A percentile compares a stretch with the other conserved stretches of the same genome.
Evolutionary conservation across 108 stramenopile genomes (phyloP).

Genomic region (Nitzschia inconspicua): DNA sequence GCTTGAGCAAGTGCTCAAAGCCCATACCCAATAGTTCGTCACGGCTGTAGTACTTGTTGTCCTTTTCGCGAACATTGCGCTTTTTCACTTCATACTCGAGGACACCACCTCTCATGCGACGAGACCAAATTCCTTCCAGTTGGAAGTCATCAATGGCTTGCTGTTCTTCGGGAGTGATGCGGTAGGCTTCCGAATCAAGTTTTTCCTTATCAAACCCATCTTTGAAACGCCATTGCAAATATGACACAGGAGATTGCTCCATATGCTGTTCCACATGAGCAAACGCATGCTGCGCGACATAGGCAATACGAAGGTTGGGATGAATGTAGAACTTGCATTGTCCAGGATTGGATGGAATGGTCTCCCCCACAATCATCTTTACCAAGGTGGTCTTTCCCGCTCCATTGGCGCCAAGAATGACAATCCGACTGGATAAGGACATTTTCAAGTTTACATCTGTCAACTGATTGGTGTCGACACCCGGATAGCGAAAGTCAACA

Average conservation of each 20-base stretch:
- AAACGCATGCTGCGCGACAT: slow-evolving; percentile 96
- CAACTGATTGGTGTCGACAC: slow-evolving; percentile 60
- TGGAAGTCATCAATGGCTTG: slow-evolving; percentile 86
- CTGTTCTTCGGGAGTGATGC: slow-evolving; percentile 90
- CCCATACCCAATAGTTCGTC: slow-evolving; percentile 83
- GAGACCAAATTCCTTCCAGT: slow-evolving; percentile 93
- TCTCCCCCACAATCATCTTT: slow-evolving; percentile 91
- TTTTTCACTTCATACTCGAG: slow-evolving; percentile 96
- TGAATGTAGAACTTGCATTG: slow-evolving; percentile 82
- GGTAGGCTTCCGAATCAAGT: slow-evolving; percentile 80
- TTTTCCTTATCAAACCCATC: slow-evolving; percentile 89
- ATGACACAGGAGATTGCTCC: slow-evolving; percentile 85
- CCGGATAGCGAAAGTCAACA: slow-evolving; percentile 88
- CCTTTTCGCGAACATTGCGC: slow-evolving; percentile 83
- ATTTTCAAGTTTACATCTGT: slow-evolving; percentile 80
- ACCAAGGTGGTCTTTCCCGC: slow-evolving; percentile 92
- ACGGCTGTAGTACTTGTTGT: slow-evolving; percentile 86
- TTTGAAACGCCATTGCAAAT: slow-evolving; percentile 98
- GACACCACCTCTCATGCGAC: slow-evolving; percentile 81
- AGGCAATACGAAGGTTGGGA: slow-evolving; percentile 88
- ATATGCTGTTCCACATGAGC: slow-evolving; percentile 95
- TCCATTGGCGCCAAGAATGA: slow-evolving; percentile 86
- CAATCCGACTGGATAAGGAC: slow-evolving; percentile 85
- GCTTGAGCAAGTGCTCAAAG: slow-evolving; percentile 84
- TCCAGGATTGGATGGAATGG: slow-evolving; percentile 76